Evolutionary conservation across 208 protist species (phyloP).

Genomic region (Willaertia magna): DNA sequence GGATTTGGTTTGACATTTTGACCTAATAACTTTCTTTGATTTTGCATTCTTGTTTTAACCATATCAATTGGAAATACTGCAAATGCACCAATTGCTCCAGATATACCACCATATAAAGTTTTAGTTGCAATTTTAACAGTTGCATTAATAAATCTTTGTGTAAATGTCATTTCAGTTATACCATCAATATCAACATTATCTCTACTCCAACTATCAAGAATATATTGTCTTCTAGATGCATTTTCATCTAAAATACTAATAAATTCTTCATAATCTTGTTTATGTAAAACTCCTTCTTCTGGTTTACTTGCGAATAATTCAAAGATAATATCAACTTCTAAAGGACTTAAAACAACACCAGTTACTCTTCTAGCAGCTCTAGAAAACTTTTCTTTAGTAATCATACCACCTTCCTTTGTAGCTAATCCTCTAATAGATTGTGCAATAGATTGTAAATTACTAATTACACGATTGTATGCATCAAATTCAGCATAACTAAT

Average conservation of each 20-base stretch:
- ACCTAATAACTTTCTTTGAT: conserved; percentile 22
- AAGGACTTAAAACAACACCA: neutral
- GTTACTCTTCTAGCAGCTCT: neutral
- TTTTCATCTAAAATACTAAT: neutral
- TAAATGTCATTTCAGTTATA: neutral
- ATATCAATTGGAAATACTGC: conserved; percentile 49
- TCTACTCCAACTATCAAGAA: neutral
- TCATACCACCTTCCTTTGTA: neutral
- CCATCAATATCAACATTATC: neutral
- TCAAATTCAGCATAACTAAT: conserved; percentile 16
- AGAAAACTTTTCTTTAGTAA: neutral
- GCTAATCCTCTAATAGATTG: neutral
- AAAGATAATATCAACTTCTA: conserved; percentile 13
- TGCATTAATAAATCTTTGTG: neutral
- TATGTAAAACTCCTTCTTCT: neutral
- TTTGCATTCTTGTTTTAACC: conserved; percentile 49
- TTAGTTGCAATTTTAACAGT: neutral
- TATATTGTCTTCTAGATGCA: neutral
- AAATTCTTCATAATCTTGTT: conserved; percentile 10
- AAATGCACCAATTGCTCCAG: conserved; percentile 36
- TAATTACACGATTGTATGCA: conserved; percentile 4
- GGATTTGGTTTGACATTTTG: neutral
- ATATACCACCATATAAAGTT: conserved; percentile 17
- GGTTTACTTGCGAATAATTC: neutral
- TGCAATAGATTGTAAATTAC: neutral